Percentiles rank a stretch among this genome's conserved stretches.
phyloP scores from a whole-genome alignment of 306 rosid species.

The Prunus fruticosa region DNA sequence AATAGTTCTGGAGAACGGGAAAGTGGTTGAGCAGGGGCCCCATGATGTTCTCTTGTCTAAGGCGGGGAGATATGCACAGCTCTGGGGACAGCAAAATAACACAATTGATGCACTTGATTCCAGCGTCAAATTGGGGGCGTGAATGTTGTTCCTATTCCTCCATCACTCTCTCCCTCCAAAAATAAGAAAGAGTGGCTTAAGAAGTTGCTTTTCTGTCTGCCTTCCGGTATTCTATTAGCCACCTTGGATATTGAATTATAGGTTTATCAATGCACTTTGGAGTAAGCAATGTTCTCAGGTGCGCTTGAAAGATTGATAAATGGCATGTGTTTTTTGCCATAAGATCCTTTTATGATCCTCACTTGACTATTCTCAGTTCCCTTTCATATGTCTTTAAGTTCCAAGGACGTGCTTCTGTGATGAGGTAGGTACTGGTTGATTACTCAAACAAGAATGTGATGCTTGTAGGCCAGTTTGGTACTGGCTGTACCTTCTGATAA shows the following conservation, averaged over 20 bases:
- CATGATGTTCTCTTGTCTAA: conserved; percentile 78
- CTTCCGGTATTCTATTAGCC: conserved; percentile 6
- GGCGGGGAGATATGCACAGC: conserved; percentile 94
- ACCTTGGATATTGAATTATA: conserved; percentile 13
- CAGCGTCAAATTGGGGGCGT: conserved; percentile 47
- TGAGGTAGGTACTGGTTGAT: conserved; percentile 14
- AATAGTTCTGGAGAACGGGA: conserved; percentile 88
- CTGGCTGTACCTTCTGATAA: background rate
- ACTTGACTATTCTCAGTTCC: background rate
- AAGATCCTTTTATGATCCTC: background rate
- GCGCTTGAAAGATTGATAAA: conserved; percentile 11
- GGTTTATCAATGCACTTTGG: conserved; percentile 10
- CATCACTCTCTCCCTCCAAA: conserved; percentile 4
- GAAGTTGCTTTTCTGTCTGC: background rate
- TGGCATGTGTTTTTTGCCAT: background rate
- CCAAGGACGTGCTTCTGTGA: background rate
- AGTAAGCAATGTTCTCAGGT: background rate
- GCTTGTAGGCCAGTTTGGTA: background rate
- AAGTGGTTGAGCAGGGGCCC: conserved; percentile 90
- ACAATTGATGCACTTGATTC: conserved; percentile 69
- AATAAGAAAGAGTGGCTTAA: background rate
- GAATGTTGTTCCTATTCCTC: conserved; percentile 12
- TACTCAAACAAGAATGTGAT: background rate
- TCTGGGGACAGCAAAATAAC: conserved; percentile 95
- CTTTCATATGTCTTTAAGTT: background rate